Evolutionary conservation across 169 alveolate species (phyloP).

Genomic region (Eimeria tenella): DNA sequence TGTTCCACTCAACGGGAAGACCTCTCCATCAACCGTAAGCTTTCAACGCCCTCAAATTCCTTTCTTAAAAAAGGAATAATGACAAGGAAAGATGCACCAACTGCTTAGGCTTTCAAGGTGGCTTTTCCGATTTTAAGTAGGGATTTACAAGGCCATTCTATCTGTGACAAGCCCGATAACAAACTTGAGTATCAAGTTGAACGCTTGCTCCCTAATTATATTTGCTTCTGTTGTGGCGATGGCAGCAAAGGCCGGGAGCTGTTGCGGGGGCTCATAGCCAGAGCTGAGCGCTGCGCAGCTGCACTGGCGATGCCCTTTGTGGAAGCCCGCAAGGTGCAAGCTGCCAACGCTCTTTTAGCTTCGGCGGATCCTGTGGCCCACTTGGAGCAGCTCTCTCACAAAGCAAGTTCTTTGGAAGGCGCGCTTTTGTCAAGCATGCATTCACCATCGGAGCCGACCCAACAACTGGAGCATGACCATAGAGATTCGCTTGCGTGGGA

Average conservation of each 20-base stretch:
- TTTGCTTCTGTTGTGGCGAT: background rate
- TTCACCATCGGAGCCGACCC: background rate
- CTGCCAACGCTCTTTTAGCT: constrained; percentile 9
- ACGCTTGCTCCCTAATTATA: no score
- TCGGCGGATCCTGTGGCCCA: constrained; percentile 48
- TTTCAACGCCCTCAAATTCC: background rate
- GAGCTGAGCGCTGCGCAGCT: constrained; percentile 16
- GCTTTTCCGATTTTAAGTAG: no score
- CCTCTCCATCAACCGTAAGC: constrained; percentile 42
- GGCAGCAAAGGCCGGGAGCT: background rate
- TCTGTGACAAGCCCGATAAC: no score
- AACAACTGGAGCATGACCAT: background rate
- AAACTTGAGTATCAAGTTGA: no score
- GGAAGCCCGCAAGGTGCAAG: constrained; percentile 25
- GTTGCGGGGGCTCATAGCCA: background rate
- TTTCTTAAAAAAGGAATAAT: no score
- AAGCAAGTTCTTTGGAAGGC: no score
- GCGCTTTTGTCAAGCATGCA: background rate
- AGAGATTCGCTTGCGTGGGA: constrained; percentile 41
- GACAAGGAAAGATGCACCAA: no score
- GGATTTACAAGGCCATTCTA: no score
- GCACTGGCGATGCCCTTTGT: constrained; percentile 37
- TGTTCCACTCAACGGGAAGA: constrained; percentile 19
- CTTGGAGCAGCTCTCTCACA: background rate
- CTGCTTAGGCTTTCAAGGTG: no score